phyloP scores from a whole-genome alignment of 73 alveolate species.

The Paramecium octaurelia region DNA sequence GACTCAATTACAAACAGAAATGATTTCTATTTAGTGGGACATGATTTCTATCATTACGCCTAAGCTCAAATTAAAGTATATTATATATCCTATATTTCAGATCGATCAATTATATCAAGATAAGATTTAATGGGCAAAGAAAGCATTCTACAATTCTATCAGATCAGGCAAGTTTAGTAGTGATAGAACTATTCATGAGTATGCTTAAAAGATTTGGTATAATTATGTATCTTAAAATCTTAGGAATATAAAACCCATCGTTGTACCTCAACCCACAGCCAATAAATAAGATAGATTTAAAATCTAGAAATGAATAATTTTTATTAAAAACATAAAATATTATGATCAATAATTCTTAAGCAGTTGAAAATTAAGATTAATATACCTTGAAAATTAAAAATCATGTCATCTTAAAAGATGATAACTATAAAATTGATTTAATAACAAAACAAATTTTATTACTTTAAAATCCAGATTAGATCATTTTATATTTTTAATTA shows the following conservation, averaged over 20 bases:
- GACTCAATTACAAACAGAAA: slow-evolving; percentile 70
- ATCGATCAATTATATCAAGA: slow-evolving; percentile 64
- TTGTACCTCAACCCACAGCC: slow-evolving; percentile 39
- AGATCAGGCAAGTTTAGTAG: slow-evolving; percentile 69
- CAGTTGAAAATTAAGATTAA: no score
- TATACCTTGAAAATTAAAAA: no score
- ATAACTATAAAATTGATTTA: background rate
- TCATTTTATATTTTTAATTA: no score
- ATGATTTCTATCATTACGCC: slow-evolving; percentile 77
- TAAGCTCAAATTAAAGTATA: slow-evolving; percentile 70
- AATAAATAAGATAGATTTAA: slow-evolving; percentile 7
- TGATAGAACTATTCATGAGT: slow-evolving; percentile 73
- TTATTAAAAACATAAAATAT: background rate
- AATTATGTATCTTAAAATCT: background rate
- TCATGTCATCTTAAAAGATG: background rate
- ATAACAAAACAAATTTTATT: no score
- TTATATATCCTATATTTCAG: background rate
- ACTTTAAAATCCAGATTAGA: no score
- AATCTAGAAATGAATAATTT: slow-evolving; percentile 9
- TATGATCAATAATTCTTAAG: background rate
- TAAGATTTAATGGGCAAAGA: slow-evolving; percentile 64
- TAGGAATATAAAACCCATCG: slow-evolving; percentile 11
- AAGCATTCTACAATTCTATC: slow-evolving; percentile 66
- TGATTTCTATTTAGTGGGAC: slow-evolving; percentile 72
- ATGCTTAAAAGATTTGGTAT: slow-evolving; percentile 75